Conservation (phyloP, 2,329 filamentous ascomycete species). For the Colletotrichum paranaense region DNA sequence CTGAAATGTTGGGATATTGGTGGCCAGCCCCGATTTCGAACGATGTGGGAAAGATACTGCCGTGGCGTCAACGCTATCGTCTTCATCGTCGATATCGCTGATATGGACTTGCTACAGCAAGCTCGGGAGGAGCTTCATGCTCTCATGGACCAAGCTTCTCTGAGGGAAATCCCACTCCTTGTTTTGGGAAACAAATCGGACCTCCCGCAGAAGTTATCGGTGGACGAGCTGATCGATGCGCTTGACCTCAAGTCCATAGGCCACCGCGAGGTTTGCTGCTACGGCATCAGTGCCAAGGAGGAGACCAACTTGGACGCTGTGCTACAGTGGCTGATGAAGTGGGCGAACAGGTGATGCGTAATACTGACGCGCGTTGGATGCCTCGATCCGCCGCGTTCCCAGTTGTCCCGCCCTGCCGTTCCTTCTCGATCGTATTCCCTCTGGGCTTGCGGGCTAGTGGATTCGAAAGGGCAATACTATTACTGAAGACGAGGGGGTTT, state of each 20-base stretch:
- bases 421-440: not conserved
- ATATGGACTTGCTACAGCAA: constrained; percentile 81
- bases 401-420: not conserved
- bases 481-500: not conserved
- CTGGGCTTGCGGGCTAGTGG: not conserved
- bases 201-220: constrained; percentile 87
- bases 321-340: constrained; percentile 94
- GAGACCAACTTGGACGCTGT: constrained; percentile 99
- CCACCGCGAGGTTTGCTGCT: constrained; percentile 95
- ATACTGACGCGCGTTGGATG: constrained; percentile 12
- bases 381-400: not conserved
- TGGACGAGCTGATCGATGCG: constrained; percentile 94
- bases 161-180: constrained; percentile 90
- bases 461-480: not conserved
- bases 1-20: constrained; percentile 99
- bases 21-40: constrained; percentile 94
- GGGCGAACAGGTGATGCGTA: constrained; percentile 74
- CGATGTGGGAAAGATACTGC: constrained; percentile 99
- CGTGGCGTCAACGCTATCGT: constrained; percentile 97
- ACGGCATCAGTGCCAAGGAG: constrained; percentile 98
- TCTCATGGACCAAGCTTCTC: constrained; percentile 83
- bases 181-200: constrained; percentile 98
- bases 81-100: constrained; percentile 97
- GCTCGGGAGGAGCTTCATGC: constrained; percentile 94
- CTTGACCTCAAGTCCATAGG: constrained; percentile 90